Base-by-base conservation (phyloP, 2,329 filamentous ascomycete species). In the Neopestalotiopsis rosae region DNA sequence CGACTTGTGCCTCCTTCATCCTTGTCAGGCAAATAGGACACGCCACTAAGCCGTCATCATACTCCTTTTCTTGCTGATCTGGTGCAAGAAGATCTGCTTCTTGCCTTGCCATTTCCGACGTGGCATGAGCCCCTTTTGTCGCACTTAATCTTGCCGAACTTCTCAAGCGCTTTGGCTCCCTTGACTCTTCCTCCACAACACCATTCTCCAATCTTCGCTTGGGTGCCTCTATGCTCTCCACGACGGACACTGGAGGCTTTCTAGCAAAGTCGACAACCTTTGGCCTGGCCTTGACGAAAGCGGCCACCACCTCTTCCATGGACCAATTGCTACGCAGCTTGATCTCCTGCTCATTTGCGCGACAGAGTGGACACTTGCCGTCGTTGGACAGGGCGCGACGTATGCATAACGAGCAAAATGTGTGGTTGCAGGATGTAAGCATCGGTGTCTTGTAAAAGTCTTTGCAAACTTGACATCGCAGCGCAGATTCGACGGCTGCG, bases 381-480 rank as follows among this genome's bases (percentile, higher is more conserved):
- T 98, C 94, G 40, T 89, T 87, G 2, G 91, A 91, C 0, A 99
- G 86, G 70, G 93, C 94, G 71, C 95, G 88, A 38, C 96, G 92
- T 78, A 99, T 98, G 80, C 96, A 99, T 67, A 97, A 84, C 6
- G 95, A 98, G 85, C 96, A 99, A 78, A 99, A 99, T 0, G 96
- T 98, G 79, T 99, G 96, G 67, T 90, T 92, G 82, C 96, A 99
- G 1, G 93, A 93, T 0, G 96, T 99, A 71, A 98, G 91, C 89
- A 99, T 96, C 0, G 96, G 96, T 65, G 94, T 97, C 70, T 90
- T 90, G 83, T 93, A 98, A 81, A 98, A 97, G 80, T 99, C 97
- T 79, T 98, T 98, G 88, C 96, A 99, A 70, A 99, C 93, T 81
- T 98, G 94, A 81, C 96, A 99, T 74, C 96, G 93, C 24, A 99